Percentiles rank a stretch among this genome's conserved stretches.
phyloP scores from a whole-genome alignment of 2,329 filamentous ascomycete genomes.

The Diplocarpon mali region DNA sequence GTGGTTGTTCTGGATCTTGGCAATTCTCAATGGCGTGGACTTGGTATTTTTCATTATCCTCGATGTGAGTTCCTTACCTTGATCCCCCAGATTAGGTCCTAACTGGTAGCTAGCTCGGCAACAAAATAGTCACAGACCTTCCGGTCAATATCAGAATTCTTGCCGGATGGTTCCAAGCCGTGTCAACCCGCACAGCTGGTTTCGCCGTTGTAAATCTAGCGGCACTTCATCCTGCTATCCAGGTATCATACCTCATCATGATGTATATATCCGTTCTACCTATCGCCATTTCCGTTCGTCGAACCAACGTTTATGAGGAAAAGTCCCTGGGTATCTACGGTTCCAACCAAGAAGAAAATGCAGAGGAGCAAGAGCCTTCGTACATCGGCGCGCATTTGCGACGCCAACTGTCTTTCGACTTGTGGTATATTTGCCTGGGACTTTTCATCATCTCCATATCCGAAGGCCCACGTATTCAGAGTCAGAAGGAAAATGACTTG shows the following conservation, averaged over 20 bases:
- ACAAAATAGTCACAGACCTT: constrained; percentile 53
- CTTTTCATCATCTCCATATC: constrained; percentile 87
- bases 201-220: constrained; percentile 74
- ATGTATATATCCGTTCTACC: constrained; percentile 99
- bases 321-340: constrained; percentile 67
- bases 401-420: constrained; percentile 86
- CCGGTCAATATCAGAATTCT: constrained; percentile 67
- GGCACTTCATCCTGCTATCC: constrained; percentile 75
- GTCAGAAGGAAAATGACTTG: constrained; percentile 28
- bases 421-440: constrained; percentile 94
- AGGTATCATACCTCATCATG: constrained; percentile 94
- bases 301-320: constrained; percentile 95
- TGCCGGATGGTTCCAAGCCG: constrained; percentile 82
- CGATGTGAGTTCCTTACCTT: constrained; percentile 48
- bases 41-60: constrained; percentile 86
- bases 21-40: constrained; percentile 74
- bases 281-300: constrained; percentile 86
- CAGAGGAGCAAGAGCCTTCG: constrained; percentile 49
- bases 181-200: constrained; percentile 80
- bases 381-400: constrained; percentile 90
- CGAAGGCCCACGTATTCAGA: constrained; percentile 63
- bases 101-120: constrained; percentile 47
- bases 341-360: constrained; percentile 35
- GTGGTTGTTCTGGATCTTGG: constrained; percentile 86
- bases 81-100: constrained; percentile 5